phyloP scores from a whole-genome alignment of 1,284 basidiomycete genomes.

The Rhodotorula sp. region DNA sequence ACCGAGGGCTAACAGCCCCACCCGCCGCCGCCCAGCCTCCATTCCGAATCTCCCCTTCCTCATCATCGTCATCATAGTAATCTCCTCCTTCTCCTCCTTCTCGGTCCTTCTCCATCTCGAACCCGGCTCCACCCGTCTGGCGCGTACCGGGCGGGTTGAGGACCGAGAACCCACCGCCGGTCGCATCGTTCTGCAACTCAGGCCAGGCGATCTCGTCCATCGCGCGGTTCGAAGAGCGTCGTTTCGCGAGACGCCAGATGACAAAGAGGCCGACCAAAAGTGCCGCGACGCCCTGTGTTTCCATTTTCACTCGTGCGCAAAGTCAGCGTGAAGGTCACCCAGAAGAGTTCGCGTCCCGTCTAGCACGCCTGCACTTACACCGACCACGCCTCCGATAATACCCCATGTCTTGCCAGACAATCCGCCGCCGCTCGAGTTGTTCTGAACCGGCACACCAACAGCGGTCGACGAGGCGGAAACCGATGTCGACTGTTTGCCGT shows the following conservation, averaged over 20 bases:
- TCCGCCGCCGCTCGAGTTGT: conserved; percentile 3
- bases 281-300: conserved; percentile 36
- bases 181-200: conserved; percentile 39
- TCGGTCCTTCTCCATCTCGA: conserved; percentile 41
- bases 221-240: conserved; percentile 43
- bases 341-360: not conserved
- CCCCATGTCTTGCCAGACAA: conserved; percentile 42
- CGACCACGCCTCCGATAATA: conserved; percentile 43
- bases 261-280: conserved; percentile 39
- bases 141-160: conserved; percentile 45
- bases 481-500: conserved; percentile 35
- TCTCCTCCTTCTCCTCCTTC: conserved; percentile 1
- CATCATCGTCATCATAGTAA: conserved; percentile 13
- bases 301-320: too few species aligned
- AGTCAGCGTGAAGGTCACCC: too few species aligned
- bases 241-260: conserved; percentile 41
- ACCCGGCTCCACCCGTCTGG: conserved; percentile 38
- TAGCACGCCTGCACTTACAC: conserved; percentile 16
- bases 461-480: conserved; percentile 22
- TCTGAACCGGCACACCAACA: conserved; percentile 11
- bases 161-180: conserved; percentile 25
- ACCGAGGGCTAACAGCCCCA: not conserved
- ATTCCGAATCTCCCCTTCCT: conserved; percentile 2
- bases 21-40: not conserved
- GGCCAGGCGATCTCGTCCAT: conserved; percentile 45